Evolutionary conservation across 176 grass and related monocot genomes (phyloP), one percentile per base, ranked within the genome.

Genomic region (Dactylis glomerata): DNA sequence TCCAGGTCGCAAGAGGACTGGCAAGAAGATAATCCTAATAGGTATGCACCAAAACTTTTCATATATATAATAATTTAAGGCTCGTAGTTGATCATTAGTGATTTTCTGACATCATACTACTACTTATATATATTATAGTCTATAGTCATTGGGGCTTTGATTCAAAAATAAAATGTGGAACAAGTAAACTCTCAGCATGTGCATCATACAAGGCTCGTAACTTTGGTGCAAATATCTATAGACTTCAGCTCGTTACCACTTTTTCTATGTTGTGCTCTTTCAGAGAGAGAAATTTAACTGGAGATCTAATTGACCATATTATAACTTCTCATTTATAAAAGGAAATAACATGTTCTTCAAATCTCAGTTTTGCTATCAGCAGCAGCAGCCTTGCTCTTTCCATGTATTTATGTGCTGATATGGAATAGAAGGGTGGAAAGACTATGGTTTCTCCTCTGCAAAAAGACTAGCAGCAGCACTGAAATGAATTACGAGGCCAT

Each of bases 401-500:
- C 23, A 45, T 72, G 68, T 28, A 2, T 72, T 72, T 72, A 45
- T 72, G n/a, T 72, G 2, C 1, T 72, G 38, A 15, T 72, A 28
- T 24, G 41, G 41, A 23, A 19, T 10, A 17, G 0, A 17, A 73
- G 17, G 5, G n/a, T 55, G 1, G 5, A 32, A 68, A 14, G 10
- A 46, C 9, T 57, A 36, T 0, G 85, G 7, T 20, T 30, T 47
- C 24, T 17, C 23, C 14, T 73, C 15, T 73, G 24, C 14, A 73
- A 46, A 1, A 72, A 72, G 41, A 19, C 41, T 1, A 73, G 14
- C 14, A 73, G 69, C 69, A 73, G 0, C 6, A 73, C 84, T 47
- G 74, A 79, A 27, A 75, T 0, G 23, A 46, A 73, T 10, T 73
- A 73, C 3, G 80, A 90, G 32, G 57, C 33, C 6, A 26, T 91